Evolutionary conservation across 352 stramenopile genomes (phyloP), one percentile per base, ranked within the genome.

Genomic region (Globisporangium camurandrum): DNA sequence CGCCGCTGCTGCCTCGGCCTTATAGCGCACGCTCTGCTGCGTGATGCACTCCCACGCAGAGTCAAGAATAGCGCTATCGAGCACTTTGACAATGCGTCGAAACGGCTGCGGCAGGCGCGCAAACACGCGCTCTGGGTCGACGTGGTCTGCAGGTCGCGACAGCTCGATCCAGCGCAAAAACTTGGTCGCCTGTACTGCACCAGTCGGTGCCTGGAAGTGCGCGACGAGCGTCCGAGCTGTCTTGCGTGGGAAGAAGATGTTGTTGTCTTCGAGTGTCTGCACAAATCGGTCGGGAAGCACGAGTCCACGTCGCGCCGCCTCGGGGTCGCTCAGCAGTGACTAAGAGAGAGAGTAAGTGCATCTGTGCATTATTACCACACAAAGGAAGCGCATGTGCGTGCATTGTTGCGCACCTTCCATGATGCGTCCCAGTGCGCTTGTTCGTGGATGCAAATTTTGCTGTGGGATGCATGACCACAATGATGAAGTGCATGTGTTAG

Each of bases 21-120:
- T 73, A 57, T 68, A 84, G 22, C 53, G 64, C 10, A 49, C 51
- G 34, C 71, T 84, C 38, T 67, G 59, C 16, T 56, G 49, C 19
- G 49, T 66, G 61, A 84, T 85, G 6, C 54, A 39, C 5, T 70
- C 48, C 69, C 74, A 87, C 31, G 77, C 63, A 19, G 42, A 62
- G 37, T 92, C 71, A 7, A 90, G 52, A 23, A 90, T 83, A 24
- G 80, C 62, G 2, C 51, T 26, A 16, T 93, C 66, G 10, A 87
- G 56, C 49, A 93, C 49, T 49, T 89, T 88, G 20, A 66, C 22
- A 11, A 93, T 67, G 12, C 70, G 69, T 2, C 76, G 74, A 36
- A 76, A 89, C 4, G 81, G 81, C 52, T 93, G 78, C 12, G 81
- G 81, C 5, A 89, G 71, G 0, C 66, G 57, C 11, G 71, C 60